Evolutionary conservation across 2,329 filamentous ascomycete species (phyloP), one percentile per base, ranked within the genome.

Genomic region (Colletotrichum orchidophilum): DNA sequence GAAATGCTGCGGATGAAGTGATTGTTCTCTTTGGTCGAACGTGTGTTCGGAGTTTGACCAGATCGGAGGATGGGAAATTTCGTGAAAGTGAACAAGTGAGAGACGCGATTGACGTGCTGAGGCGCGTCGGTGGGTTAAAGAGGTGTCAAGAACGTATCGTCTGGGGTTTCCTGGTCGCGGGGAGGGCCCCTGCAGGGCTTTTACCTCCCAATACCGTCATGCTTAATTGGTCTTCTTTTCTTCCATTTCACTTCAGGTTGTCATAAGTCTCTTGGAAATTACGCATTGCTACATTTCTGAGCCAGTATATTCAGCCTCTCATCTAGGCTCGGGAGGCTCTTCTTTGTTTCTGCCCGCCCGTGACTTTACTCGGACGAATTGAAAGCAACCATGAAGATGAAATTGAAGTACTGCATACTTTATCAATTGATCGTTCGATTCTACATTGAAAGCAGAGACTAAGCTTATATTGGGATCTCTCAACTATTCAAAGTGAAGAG

Each of bases 101-200:
- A 31, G 53, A 69, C 69, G 69, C 64, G 65, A 12, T 66, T 31
- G 27, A 68, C 64, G 65, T 71, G 69, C 59, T 24, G 65, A n/a
- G 31, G 42, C 69, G 69, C 65, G 69, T 69, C 66, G 21, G 59
- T 62, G 53, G 58, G 69, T 42, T 39, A 54, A 54, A 53, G n/a
- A 26, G 59, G 29, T 24, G 21, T 5, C 18, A 6, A 24, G 39
- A 35, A 66, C 35, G 39, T 59, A 71, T 57, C 35, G 49, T 57
- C 12, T 7, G 21, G 18, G 11, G 39, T 21, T 21, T 8, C 39
- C 11, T 33, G 27, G 53, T 15, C 29, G 58, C 24, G 49, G 68
- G 66, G 68, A 58, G 62, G 31, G 42, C 39, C 64, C 68, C 21
- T 71, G 63, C 46, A 35, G 11, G 0, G 12, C 27, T n/a, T 3